phyloP scores from a whole-genome alignment of 2,329 filamentous ascomycete species.

The Aspergillus amoenus region DNA sequence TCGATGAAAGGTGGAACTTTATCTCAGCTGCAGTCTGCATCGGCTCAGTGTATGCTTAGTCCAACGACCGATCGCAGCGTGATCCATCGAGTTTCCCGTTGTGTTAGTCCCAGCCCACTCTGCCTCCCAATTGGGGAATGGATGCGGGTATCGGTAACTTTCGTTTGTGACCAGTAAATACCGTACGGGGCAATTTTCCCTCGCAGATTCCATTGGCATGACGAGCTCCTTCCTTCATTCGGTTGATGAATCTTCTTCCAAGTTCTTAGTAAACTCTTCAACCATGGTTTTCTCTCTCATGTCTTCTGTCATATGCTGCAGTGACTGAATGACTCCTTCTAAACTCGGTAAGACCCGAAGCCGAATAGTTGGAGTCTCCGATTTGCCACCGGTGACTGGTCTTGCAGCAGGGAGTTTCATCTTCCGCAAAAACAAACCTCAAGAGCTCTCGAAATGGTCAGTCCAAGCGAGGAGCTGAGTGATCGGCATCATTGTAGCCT shows the following conservation, averaged over 20 bases:
- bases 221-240: no score
- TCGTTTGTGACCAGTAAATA: background rate
- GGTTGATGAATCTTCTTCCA: background rate
- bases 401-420: background rate
- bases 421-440: background rate
- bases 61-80: background rate
- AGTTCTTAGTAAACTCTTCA: no score
- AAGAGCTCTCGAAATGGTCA: background rate
- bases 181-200: background rate
- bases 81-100: background rate
- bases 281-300: no score
- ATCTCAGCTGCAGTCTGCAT: background rate
- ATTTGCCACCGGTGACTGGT: background rate
- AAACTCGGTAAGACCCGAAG: background rate
- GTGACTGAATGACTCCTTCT: no score
- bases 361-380: background rate
- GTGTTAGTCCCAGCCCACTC: background rate
- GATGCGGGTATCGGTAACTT: background rate
- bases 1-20: background rate
- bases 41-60: background rate
- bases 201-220: no score
- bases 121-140: background rate
- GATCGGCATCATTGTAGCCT: background rate
- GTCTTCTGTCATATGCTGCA: background rate
- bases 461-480: background rate